Evolutionary conservation across 805 yeast genomes (phyloP).

Genomic region (Saccharomycodes ludwigii): DNA sequence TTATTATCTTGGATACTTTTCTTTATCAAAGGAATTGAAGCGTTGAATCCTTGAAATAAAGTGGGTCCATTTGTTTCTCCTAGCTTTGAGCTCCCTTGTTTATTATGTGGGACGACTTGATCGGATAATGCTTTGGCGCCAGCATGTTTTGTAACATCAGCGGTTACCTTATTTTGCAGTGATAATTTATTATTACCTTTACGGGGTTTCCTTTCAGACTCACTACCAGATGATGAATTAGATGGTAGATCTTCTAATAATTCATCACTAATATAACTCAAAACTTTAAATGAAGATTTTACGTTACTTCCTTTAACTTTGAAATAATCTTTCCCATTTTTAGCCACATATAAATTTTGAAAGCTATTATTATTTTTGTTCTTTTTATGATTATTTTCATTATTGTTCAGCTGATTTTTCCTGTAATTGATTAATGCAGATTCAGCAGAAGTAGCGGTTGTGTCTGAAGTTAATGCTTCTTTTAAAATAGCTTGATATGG

Average conservation of each 20-base stretch:
- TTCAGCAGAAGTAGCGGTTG: no score
- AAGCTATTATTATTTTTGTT: conserved; percentile 9
- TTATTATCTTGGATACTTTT: conserved; percentile 27
- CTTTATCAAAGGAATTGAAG: conserved; percentile 40
- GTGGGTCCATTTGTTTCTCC: conserved; percentile 37
- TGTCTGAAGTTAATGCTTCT: no score
- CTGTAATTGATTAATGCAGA: conserved; percentile 8
- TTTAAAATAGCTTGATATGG: no score
- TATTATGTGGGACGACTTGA: no score
- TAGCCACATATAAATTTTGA: conserved; percentile 21
- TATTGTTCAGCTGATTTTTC: no score
- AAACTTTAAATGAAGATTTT: conserved; percentile 34
- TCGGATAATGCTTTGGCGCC: no score
- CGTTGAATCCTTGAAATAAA: conserved; percentile 58
- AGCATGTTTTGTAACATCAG: conserved; percentile 7
- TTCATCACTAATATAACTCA: conserved; percentile 49
- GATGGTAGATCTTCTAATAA: conserved; percentile 42
- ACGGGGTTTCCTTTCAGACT: background rate
- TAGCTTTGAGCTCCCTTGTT: conserved; percentile 8
- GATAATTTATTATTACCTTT: conserved; percentile 1
- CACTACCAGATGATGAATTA: conserved; percentile 4
- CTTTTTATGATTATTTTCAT: background rate
- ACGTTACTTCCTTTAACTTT: conserved; percentile 23
- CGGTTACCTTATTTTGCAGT: conserved; percentile 5
- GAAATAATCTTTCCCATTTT: conserved; percentile 26